Conservation (phyloP, 1,284 basidiomycete species). For the Ustilago loliicola region DNA sequence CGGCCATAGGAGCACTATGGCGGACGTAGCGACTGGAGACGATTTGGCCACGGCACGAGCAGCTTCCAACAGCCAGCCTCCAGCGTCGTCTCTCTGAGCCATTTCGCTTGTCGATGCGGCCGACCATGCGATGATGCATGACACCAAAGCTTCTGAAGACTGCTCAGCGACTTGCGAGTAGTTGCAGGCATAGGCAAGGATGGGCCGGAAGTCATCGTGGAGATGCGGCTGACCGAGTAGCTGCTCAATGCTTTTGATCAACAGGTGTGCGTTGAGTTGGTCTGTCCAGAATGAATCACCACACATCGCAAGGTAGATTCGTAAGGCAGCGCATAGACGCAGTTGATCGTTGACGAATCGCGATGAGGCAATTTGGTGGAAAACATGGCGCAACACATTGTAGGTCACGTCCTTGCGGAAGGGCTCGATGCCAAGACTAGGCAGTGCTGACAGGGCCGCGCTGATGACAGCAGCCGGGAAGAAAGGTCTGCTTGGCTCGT, state of each 20-base stretch:
- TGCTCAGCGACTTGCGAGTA: constrained; percentile 16
- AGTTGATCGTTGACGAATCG: constrained; percentile 89
- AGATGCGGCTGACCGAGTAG: constrained; percentile 81
- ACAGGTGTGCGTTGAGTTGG: constrained; percentile 69
- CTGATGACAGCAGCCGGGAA: constrained; percentile 30
- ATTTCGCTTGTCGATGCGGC: constrained; percentile 3
- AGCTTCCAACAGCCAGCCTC: constrained; percentile 31
- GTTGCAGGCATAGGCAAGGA: constrained; percentile 73
- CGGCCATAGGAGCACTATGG: constrained; percentile 31
- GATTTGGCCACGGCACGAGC: constrained; percentile 24
- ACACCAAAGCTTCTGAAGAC: constrained; percentile 19
- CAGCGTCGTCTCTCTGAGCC: not conserved
- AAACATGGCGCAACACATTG: constrained; percentile 75
- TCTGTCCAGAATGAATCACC: constrained; percentile 32
- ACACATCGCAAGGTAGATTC: constrained; percentile 56
- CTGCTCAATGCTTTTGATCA: constrained; percentile 79
- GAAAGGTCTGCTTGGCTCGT: constrained; percentile 54
- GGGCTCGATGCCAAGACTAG: constrained; percentile 16
- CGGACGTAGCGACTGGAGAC: constrained; percentile 31
- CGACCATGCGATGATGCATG: constrained; percentile 39
- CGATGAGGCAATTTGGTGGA: constrained; percentile 78
- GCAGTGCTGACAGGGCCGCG: constrained; percentile 19
- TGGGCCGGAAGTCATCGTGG: constrained; percentile 78
- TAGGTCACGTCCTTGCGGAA: constrained; percentile 36
- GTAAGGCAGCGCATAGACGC: constrained; percentile 81